Base-by-base conservation (phyloP, 192 early-diverging fungal genomes). In the Entomortierella beljakovae region DNA sequence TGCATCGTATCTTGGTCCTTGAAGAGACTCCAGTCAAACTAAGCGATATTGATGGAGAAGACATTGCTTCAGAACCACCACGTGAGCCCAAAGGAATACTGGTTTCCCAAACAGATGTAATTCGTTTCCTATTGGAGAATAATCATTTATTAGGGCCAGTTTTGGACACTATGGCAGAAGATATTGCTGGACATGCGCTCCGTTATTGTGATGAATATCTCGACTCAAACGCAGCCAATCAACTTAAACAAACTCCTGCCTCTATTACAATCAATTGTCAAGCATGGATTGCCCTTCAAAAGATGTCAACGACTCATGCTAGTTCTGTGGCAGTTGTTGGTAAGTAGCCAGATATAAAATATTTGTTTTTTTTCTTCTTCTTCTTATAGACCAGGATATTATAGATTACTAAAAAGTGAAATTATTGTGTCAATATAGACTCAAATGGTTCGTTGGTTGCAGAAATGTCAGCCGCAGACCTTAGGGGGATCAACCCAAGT, bases 381-480 rank as follows among this genome's bases (percentile, higher is more conserved):
- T 20, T 65, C 28, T 35, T 6, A 46, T 26, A 10, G 22, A 55
- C n/a, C 23, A 15, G 32, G 13, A 20, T 55, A n/a, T n/a, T n/a
- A n/a, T n/a, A n/a, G n/a, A n/a, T n/a, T n/a, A n/a, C n/a, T n/a
- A n/a, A n/a, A n/a, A n/a, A n/a, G n/a, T n/a, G n/a, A n/a, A n/a
- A n/a, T n/a, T 43, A 11, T 26, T 53, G 6, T 31, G 22, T 37
- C 25, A 28, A 18, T 25, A 20, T 91, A 50, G 86, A 88, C 48
- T 84, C 86, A 49, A 67, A 88, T 52, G 88, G 85, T 22, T 64
- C 57, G 6, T 56, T 95, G 11, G 87, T 92, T 3, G 89, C 86
- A 38, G 92, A 91, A 70, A 80, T 95, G 32, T 91, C 89, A 13
- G 90, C 91, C 3, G 85, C 85, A 13, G 94, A 95, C 82, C 70